Conservation (phyloP, 1,284 basidiomycete genomes). For the Rhodotorula sp. region DNA sequence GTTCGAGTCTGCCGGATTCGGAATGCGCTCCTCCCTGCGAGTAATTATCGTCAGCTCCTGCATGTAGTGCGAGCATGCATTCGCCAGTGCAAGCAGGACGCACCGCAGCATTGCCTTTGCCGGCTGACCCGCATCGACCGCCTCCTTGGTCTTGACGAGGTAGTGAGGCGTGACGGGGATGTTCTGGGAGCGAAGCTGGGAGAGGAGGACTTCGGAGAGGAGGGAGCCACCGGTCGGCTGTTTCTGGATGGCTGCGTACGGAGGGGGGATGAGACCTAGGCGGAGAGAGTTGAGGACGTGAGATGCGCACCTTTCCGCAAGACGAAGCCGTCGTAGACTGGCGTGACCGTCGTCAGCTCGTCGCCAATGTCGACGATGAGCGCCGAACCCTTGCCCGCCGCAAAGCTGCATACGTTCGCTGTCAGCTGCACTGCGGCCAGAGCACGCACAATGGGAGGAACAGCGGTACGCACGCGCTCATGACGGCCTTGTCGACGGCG, state of each 20-base stretch:
- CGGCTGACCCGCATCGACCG: conserved; percentile 64
- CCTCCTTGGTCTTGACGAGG: conserved; percentile 74
- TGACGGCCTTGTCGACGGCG: conserved; percentile 91
- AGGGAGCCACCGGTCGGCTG: conserved; percentile 46
- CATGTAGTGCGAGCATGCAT: neutral
- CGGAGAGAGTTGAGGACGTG: no score
- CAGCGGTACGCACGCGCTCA: conserved; percentile 73
- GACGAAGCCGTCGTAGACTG: conserved; percentile 97
- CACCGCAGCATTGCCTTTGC: conserved; percentile 33
- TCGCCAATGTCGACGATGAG: conserved; percentile 93
- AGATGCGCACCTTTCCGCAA: conserved; percentile 76
- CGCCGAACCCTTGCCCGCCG: conserved; percentile 93
- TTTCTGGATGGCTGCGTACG: conserved; percentile 46
- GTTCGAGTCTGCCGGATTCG: conserved; percentile 26
- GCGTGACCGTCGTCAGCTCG: conserved; percentile 83
- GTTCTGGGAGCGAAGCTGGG: conserved; percentile 47
- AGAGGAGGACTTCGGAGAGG: conserved; percentile 45
- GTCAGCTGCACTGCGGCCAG: neutral
- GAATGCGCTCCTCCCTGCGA: conserved; percentile 65
- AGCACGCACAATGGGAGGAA: neutral
- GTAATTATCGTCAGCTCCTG: neutral
- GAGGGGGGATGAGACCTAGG: no score
- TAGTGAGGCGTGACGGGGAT: conserved; percentile 71
- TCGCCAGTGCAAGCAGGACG: conserved; percentile 1
- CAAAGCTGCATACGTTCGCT: conserved; percentile 64